A percentile compares a stretch with the other conserved stretches of the same genome.
Evolutionary conservation across 2,329 filamentous ascomycete species (phyloP).

Genomic region (Ceratocystis destructans): DNA sequence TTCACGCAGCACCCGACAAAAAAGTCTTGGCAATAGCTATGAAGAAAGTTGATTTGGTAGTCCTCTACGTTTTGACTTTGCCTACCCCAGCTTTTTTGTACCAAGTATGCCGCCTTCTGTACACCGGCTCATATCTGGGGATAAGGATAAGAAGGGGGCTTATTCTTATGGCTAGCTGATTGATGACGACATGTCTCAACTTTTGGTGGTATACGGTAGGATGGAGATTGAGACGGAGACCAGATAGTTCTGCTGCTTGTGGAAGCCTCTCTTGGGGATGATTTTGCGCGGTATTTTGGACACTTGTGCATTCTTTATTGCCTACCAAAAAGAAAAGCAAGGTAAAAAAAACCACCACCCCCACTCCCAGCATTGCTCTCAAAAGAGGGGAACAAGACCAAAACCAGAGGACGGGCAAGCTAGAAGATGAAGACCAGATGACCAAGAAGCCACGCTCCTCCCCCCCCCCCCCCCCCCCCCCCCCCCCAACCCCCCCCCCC

Average conservation of each 20-base stretch:
- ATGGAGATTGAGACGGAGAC: not conserved
- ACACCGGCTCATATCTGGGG: not conserved
- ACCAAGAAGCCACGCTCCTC: not conserved
- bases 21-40: not conserved
- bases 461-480: not conserved
- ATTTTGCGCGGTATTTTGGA: not conserved
- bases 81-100: not conserved
- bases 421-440: not conserved
- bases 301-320: not conserved
- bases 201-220: not conserved
- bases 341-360: no score
- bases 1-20: not conserved
- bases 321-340: not conserved
- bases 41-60: not conserved
- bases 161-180: not conserved
- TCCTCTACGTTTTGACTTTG: not conserved
- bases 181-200: not conserved
- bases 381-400: not conserved
- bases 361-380: no score
- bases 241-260: not conserved
- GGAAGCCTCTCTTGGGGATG: not conserved
- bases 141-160: not conserved
- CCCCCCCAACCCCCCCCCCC: no score
- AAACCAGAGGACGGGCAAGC: not conserved
- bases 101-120: not conserved